Conservation (phyloP, 2,329 filamentous ascomycete genomes). For the Leptoxyphium fumago region DNA sequence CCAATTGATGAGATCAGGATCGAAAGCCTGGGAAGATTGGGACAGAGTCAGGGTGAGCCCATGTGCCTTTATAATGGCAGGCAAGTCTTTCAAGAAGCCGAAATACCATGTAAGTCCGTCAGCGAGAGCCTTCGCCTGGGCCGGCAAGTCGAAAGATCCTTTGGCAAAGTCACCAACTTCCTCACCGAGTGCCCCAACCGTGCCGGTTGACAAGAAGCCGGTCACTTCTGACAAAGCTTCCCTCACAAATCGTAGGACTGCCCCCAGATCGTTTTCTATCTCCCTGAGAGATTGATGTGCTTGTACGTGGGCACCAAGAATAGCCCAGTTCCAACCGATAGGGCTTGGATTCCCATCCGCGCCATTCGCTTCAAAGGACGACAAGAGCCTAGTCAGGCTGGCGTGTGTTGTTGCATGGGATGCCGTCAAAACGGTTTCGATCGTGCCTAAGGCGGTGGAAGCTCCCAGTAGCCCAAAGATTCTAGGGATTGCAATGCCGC, state of each 20-base stretch:
- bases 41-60: background rate
- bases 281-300: slow-evolving; percentile 15
- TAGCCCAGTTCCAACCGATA: slow-evolving; percentile 13
- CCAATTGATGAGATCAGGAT: slow-evolving; percentile 28
- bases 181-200: slow-evolving; percentile 1
- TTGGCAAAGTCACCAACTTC: background rate
- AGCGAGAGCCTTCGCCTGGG: background rate
- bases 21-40: slow-evolving; percentile 10
- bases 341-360: background rate
- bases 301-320: slow-evolving; percentile 12
- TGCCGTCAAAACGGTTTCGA: background rate
- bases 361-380: background rate
- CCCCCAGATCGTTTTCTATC: slow-evolving; percentile 11
- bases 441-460: background rate
- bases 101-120: background rate
- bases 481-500: background rate
- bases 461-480: background rate
- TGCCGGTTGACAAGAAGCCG: slow-evolving; percentile 14
- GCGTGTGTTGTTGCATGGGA: background rate
- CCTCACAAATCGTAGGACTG: slow-evolving; percentile 11
- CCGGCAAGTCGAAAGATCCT: background rate
- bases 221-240: slow-evolving; percentile 10
- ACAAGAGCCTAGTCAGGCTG: background rate
- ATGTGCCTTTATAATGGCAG: background rate
- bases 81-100: background rate